Conservation (phyloP, 192 early-diverging fungal species). For the Coemansia brasiliensis region DNA sequence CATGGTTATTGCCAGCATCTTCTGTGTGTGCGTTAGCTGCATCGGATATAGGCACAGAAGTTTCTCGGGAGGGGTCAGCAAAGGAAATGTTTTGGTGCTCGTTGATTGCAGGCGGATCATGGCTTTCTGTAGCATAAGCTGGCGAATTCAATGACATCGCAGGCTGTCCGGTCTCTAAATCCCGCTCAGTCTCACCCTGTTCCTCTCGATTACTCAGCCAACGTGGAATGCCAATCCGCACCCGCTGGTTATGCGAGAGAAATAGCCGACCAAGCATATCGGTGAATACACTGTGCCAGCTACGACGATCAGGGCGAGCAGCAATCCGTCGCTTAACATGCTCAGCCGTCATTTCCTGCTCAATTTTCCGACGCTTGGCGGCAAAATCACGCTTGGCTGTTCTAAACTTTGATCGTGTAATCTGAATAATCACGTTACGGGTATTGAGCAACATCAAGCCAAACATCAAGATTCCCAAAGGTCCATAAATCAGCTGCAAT, state of each 20-base stretch:
- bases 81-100: slow-evolving; percentile 10
- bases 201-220: slow-evolving; percentile 34
- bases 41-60: neutral
- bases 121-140: neutral
- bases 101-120: neutral
- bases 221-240: slow-evolving; percentile 40
- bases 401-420: slow-evolving; percentile 32
- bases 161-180: slow-evolving; percentile 9
- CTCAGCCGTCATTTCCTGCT: slow-evolving; percentile 30
- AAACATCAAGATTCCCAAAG: slow-evolving; percentile 51
- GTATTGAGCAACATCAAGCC: slow-evolving; percentile 53
- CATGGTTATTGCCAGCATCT: neutral
- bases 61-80: slow-evolving; percentile 3
- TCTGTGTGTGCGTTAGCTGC: neutral
- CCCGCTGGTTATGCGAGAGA: slow-evolving; percentile 23
- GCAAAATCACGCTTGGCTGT: slow-evolving; percentile 35
- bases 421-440: slow-evolving; percentile 51
- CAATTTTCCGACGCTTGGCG: slow-evolving; percentile 27
- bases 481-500: slow-evolving; percentile 46
- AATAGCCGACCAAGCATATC: slow-evolving; percentile 30
- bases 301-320: slow-evolving; percentile 24
- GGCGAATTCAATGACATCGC: neutral
- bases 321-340: slow-evolving; percentile 42
- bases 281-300: slow-evolving; percentile 16
- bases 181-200: slow-evolving; percentile 6